Evolutionary conservation across 2,329 filamentous ascomycete species (phyloP).

Genomic region (Ophiosphaerella korrae): DNA sequence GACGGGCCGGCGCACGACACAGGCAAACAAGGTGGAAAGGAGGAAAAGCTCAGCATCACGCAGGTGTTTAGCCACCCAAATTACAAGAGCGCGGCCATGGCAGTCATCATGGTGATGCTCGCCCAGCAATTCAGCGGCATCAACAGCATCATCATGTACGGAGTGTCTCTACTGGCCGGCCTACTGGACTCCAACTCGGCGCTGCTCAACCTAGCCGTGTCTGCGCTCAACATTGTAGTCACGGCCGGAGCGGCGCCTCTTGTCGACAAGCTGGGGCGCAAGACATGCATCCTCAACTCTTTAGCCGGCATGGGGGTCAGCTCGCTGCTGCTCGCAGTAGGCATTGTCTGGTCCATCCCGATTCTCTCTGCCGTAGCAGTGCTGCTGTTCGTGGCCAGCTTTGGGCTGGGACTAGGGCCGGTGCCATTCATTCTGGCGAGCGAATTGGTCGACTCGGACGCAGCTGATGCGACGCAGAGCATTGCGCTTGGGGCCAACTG

Average conservation of each 20-base stretch:
- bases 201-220: slow-evolving; percentile 85
- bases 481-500: slow-evolving; percentile 89
- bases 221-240: slow-evolving; percentile 81
- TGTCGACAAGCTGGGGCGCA: slow-evolving; percentile 85
- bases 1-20: slow-evolving; percentile 31
- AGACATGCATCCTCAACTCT: slow-evolving; percentile 80
- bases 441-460: slow-evolving; percentile 87
- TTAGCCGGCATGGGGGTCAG: slow-evolving; percentile 83
- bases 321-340: slow-evolving; percentile 77
- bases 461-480: slow-evolving; percentile 88
- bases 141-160: slow-evolving; percentile 99
- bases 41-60: slow-evolving; percentile 51
- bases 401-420: slow-evolving; percentile 87
- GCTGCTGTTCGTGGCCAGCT: slow-evolving; percentile 84
- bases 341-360: slow-evolving; percentile 75
- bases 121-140: slow-evolving; percentile 90
- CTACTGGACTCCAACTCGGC: slow-evolving; percentile 82
- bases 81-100: slow-evolving; percentile 81
- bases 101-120: slow-evolving; percentile 90
- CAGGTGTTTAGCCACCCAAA: slow-evolving; percentile 68
- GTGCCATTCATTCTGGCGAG: slow-evolving; percentile 94
- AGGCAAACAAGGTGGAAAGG: slow-evolving; percentile 31
- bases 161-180: slow-evolving; percentile 82
- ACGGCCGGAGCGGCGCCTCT: slow-evolving; percentile 83
- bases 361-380: slow-evolving; percentile 81